phyloP scores from a whole-genome alignment of 306 rosid species.

The Cucurbita maxima region DNA sequence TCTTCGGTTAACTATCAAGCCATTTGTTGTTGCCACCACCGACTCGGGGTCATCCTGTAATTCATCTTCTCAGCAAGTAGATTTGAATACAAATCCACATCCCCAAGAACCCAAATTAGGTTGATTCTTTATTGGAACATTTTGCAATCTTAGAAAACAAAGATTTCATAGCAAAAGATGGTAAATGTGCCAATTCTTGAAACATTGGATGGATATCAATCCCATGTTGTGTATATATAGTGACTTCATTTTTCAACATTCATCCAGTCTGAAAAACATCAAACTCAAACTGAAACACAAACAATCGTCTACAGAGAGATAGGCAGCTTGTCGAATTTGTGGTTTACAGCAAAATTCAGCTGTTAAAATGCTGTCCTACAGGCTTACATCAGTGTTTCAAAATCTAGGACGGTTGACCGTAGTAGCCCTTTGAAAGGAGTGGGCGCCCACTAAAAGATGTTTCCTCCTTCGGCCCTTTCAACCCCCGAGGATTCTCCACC shows the following conservation, averaged over 20 bases:
- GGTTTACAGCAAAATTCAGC: background rate
- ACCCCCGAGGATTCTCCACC: background rate
- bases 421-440: too few species aligned
- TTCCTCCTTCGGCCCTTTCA: background rate
- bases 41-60: background rate
- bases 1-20: constrained; percentile 50
- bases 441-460: too few species aligned
- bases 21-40: constrained; percentile 20
- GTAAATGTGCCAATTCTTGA: background rate
- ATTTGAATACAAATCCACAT: background rate
- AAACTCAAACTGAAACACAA: background rate
- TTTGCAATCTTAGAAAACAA: background rate
- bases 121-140: constrained; percentile 3
- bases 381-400: background rate
- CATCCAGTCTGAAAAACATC: background rate
- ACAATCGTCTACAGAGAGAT: background rate
- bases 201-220: background rate
- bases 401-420: background rate
- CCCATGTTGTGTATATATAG: background rate
- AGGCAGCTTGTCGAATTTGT: background rate
- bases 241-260: background rate
- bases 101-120: constrained; percentile 30
- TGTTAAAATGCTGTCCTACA: background rate
- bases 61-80: background rate
- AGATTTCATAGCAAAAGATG: background rate